Percentiles rank a stretch among this genome's conserved stretches.
phyloP scores from a whole-genome alignment of 2,329 filamentous ascomycete genomes.

The Xylariomycetidae sp. region DNA sequence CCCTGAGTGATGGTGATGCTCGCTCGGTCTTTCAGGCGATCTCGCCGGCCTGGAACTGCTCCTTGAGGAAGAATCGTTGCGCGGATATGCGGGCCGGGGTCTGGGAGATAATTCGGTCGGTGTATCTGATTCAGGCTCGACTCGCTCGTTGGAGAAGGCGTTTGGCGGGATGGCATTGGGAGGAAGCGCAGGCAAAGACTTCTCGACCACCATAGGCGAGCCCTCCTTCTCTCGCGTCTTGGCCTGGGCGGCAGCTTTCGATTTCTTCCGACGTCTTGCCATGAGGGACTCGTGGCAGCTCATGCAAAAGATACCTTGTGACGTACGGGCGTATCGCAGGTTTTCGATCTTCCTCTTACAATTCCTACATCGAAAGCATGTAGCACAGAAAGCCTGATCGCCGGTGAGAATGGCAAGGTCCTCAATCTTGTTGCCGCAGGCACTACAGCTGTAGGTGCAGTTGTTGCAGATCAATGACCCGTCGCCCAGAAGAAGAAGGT shows the following conservation, averaged over 20 bases:
- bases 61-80: constrained; percentile 51
- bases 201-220: constrained; percentile 72
- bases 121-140: constrained; percentile 59
- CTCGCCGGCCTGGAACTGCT: constrained; percentile 47
- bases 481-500: constrained; percentile 92
- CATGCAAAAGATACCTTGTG: constrained; percentile 99
- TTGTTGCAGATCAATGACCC: constrained; percentile 98
- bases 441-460: constrained; percentile 97
- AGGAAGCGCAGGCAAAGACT: constrained; percentile 86
- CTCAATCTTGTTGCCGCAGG: constrained; percentile 96
- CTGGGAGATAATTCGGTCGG: constrained; percentile 66
- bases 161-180: constrained; percentile 64
- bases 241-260: constrained; percentile 60
- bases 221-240: constrained; percentile 60
- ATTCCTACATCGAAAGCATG: constrained; percentile 94
- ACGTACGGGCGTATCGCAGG: constrained; percentile 92
- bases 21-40: constrained; percentile 49
- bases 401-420: constrained; percentile 95
- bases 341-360: constrained; percentile 99
- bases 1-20: constrained; percentile 30
- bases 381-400: constrained; percentile 95
- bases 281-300: constrained; percentile 95
- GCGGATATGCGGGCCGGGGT: constrained; percentile 47
- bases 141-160: constrained; percentile 57
- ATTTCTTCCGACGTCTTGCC: constrained; percentile 84